These are phyloP conservation scores for Aspergillus steynii DNA, from an alignment of 495 filamentous ascomycete species.

Conservation along the genomic window DNA sequence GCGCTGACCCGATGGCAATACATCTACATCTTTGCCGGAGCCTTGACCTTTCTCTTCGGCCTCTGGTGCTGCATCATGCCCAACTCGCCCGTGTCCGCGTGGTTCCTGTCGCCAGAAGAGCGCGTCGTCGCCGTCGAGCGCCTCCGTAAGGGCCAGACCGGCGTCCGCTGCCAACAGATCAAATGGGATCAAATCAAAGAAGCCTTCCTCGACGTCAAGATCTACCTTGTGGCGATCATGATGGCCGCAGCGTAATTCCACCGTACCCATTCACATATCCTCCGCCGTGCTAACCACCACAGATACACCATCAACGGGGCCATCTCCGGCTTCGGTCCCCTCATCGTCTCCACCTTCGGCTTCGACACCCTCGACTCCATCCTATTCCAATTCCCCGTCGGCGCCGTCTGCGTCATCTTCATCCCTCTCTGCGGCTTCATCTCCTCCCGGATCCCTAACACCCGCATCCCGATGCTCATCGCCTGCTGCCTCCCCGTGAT, in stretches of 20 bases:
- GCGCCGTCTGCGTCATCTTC: constrained; percentile 60
- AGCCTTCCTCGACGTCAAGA: constrained; percentile 46
- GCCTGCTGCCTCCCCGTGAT: constrained; percentile 69
- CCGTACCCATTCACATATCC: background rate
- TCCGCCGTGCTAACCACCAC: background rate
- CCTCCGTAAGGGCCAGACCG: constrained; percentile 52
- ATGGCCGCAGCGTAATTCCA: constrained; percentile 51
- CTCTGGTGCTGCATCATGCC: constrained; percentile 59
- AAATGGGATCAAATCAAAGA: constrained; percentile 53
- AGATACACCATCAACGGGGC: constrained; percentile 74
- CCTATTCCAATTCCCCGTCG: constrained; percentile 72
- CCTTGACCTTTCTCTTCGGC: constrained; percentile 64
- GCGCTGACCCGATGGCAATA: constrained; percentile 63
- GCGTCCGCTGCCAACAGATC: constrained; percentile 52
- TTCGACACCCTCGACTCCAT: constrained; percentile 65
- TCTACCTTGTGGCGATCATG: constrained; percentile 57
- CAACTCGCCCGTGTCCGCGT: constrained; percentile 53
- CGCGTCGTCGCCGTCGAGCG: constrained; percentile 55
- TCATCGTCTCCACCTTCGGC: constrained; percentile 75
- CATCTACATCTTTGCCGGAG: constrained; percentile 66
- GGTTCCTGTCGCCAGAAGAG: constrained; percentile 53
- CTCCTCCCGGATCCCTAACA: constrained; percentile 58
- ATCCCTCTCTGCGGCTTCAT: constrained; percentile 67
- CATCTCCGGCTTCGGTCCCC: constrained; percentile 72
- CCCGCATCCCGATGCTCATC: constrained; percentile 63